Base-by-base conservation (phyloP, 2,329 filamentous ascomycete species). In the Cytospora piceicola region DNA sequence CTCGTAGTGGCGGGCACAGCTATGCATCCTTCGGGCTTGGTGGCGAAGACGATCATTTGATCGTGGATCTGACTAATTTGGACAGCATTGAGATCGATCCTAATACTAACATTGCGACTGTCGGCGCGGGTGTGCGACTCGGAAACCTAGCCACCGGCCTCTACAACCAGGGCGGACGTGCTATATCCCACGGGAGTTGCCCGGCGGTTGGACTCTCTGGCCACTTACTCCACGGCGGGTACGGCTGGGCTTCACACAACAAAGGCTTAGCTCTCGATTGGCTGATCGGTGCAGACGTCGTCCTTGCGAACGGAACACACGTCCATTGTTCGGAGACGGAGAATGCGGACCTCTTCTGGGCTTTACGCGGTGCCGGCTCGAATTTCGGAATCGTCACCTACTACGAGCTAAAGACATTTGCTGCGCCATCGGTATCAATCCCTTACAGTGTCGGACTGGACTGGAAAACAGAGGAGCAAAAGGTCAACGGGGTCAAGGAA, bases 171-270 rank as follows among this genome's bases (percentile, higher is more conserved):
- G 77, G 76, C 0, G 70, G 66, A 69, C 79, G 72, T 17, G 82
- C 79, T 2, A 74, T 85, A 4, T 75, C 80, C 30, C 82, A 85
- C 58, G 83, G 83, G n/a, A 83, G 82, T 1, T 85, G 83, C 68
- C 82, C 83, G 4, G 81, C 78, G 3, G 79, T 80, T 42, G 79
- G 79, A 3, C 71, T 79, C 15, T 76, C 74, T 4, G 79, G 79
- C 0, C 79, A 81, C 59, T 69, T 73, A 4, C 72, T 80, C 11
- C 77, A 79, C 63, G 79, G 79, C 39, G 77, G 78, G 8, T 79
- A 77, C 61, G 77, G 78, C 1, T 71, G 77, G 60, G 75, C 74
- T 63, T 79, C 77, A 2, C 74, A 76, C 66, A 76, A 73, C 27
- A 72, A 75, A 58, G 76, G 76, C 0, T 71, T 77, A 2, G 71